Conservation (phyloP, 108 stramenopile genomes). For the Cafeteria roenbergensis region DNA sequence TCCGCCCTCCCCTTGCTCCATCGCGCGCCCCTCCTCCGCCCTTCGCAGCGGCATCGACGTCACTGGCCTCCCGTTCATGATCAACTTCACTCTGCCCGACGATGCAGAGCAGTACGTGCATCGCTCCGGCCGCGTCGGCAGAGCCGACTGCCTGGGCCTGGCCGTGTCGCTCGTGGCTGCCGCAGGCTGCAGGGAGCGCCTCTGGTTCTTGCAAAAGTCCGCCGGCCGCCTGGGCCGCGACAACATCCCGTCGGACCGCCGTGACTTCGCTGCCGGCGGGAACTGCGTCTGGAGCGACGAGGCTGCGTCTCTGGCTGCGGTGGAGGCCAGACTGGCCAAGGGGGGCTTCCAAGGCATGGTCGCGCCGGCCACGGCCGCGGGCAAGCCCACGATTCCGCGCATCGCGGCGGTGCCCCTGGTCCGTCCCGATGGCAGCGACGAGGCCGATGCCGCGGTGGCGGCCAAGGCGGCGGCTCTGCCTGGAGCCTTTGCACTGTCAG, state of each 20-base stretch:
- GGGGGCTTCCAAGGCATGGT: too few species aligned
- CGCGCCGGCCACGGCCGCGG: too few species aligned
- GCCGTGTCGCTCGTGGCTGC: constrained; percentile 41
- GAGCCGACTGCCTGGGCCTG: constrained; percentile 38
- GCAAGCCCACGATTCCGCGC: too few species aligned
- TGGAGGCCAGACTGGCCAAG: constrained; percentile 29
- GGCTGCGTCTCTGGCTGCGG: constrained; percentile 13
- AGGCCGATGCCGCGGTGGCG: too few species aligned
- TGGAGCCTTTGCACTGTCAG: too few species aligned
- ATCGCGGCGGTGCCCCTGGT: too few species aligned
- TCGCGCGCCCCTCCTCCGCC: too few species aligned
- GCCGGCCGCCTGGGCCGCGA: constrained; percentile 2
- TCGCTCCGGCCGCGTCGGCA: constrained; percentile 40
- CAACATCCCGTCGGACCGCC: constrained; percentile 14
- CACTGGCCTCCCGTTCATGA: constrained; percentile 33
- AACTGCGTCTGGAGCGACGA: constrained; percentile 47
- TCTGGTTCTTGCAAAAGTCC: constrained; percentile 23
- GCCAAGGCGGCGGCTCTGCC: too few species aligned
- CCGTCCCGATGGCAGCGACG: too few species aligned
- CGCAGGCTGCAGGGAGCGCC: constrained; percentile 32
- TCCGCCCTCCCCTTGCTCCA: too few species aligned
- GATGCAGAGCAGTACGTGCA: constrained; percentile 42
- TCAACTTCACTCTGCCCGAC: constrained; percentile 54
- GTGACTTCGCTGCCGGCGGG: constrained; percentile 34
- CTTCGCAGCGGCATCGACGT: constrained; percentile 50